These are phyloP conservation scores for Coelomomyces lativittatus DNA, from an alignment of 371 early-diverging fungal genomes.

Conservation along the genomic window DNA sequence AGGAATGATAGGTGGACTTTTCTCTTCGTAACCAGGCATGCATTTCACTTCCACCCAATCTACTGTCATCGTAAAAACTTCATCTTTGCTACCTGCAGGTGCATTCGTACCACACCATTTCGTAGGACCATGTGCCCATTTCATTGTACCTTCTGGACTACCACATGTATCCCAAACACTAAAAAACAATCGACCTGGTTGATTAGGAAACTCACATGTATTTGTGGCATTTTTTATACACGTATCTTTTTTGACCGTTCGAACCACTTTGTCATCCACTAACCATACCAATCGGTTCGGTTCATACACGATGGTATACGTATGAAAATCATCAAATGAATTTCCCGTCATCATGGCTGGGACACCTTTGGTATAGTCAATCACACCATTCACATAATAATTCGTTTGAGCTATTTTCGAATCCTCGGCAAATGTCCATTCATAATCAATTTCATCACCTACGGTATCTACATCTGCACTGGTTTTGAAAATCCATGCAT, in stretches of 20 bases:
- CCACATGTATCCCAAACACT: slow-evolving; percentile 1
- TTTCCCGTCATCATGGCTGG: not conserved
- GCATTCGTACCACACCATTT: slow-evolving; percentile 1
- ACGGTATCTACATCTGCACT: not conserved
- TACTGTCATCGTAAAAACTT: not conserved
- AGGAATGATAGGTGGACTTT: too few species aligned
- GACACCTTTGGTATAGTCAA: slow-evolving; percentile 1
- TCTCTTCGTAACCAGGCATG: too few species aligned
- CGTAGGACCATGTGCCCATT: slow-evolving; percentile 1
- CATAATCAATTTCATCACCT: slow-evolving; percentile 2
- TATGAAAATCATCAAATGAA: not conserved
- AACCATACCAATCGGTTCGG: not conserved
- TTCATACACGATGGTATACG: not conserved
- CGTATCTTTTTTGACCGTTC: not conserved
- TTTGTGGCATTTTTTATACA: not conserved
- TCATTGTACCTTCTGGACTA: not conserved
- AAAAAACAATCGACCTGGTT: not conserved
- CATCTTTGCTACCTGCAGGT: not conserved
- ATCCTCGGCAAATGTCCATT: not conserved
- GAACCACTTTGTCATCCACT: not conserved
- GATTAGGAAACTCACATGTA: not conserved
- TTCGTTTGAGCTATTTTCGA: slow-evolving; percentile 1
- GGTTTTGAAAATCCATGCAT: slow-evolving; percentile 1
- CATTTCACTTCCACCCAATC: slow-evolving; percentile 3
- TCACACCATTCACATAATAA: not conserved